Evolutionary conservation across 2,329 filamentous ascomycete genomes (phyloP).

Genomic region (Biscogniauxia marginata): DNA sequence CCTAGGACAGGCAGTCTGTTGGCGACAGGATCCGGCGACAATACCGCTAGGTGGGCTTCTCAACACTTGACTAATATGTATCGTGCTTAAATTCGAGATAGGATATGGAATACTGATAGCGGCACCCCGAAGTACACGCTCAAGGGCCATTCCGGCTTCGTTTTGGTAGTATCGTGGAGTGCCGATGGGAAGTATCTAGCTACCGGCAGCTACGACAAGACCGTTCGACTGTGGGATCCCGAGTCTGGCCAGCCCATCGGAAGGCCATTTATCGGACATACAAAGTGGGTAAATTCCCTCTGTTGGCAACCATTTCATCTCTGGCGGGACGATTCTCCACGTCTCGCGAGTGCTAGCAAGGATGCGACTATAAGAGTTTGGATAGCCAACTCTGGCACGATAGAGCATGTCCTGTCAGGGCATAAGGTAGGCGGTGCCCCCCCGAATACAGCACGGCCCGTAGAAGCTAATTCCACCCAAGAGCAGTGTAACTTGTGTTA

Average conservation of each 20-base stretch:
- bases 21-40: slow-evolving; percentile 87
- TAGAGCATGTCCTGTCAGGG: slow-evolving; percentile 80
- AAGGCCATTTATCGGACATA: slow-evolving; percentile 75
- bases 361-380: slow-evolving; percentile 87
- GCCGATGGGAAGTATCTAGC: slow-evolving; percentile 79
- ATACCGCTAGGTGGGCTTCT: slow-evolving; percentile 58
- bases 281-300: slow-evolving; percentile 83
- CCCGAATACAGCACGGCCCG: neutral
- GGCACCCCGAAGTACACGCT: slow-evolving; percentile 85
- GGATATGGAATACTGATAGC: slow-evolving; percentile 94
- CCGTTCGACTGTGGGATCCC: slow-evolving; percentile 85
- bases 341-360: slow-evolving; percentile 84
- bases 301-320: slow-evolving; percentile 93
- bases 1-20: slow-evolving; percentile 73
- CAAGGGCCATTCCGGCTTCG: slow-evolving; percentile 86
- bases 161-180: slow-evolving; percentile 82
- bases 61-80: neutral
- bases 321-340: slow-evolving; percentile 69
- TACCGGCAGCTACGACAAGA: slow-evolving; percentile 91
- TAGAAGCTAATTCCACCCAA: slow-evolving; percentile 32
- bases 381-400: slow-evolving; percentile 74
- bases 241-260: slow-evolving; percentile 74
- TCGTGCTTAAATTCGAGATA: slow-evolving; percentile 16
- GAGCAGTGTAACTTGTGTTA: slow-evolving; percentile 82
- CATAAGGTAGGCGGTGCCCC: slow-evolving; percentile 55